phyloP scores from a whole-genome alignment of 331 rosid species.

The Saraca asoca region DNA sequence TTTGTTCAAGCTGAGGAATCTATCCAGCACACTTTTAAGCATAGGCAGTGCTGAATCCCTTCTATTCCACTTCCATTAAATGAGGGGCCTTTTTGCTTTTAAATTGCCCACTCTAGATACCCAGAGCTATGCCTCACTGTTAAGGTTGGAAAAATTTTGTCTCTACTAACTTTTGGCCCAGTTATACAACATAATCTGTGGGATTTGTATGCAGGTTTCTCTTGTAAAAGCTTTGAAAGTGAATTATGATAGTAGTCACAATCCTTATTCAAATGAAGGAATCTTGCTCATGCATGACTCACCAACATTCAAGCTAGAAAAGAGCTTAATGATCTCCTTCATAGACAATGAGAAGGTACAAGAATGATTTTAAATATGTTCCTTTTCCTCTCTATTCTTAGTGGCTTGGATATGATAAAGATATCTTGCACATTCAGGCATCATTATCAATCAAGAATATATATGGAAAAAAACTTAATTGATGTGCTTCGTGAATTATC shows the following conservation, averaged over 20 bases:
- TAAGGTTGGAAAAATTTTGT: slow-evolving; percentile 38
- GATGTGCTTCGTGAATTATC: no score
- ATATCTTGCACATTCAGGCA: no score
- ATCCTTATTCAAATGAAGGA: slow-evolving; percentile 7
- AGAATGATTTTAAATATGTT: slow-evolving; percentile 10
- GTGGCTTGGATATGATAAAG: no score
- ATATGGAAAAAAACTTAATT: no score
- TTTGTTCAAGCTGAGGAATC: slow-evolving; percentile 31
- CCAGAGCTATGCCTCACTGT: slow-evolving; percentile 37
- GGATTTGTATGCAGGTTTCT: slow-evolving; percentile 40
- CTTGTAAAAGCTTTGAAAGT: slow-evolving; percentile 16
- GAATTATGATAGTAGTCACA: slow-evolving; percentile 23
- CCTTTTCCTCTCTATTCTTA: background rate
- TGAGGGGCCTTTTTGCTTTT: slow-evolving; percentile 42
- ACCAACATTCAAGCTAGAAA: slow-evolving; percentile 30
- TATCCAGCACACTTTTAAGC: slow-evolving; percentile 47
- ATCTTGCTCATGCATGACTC: slow-evolving; percentile 27
- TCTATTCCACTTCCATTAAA: slow-evolving; percentile 40
- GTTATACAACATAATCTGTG: slow-evolving; percentile 18
- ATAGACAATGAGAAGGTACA: slow-evolving; percentile 38
- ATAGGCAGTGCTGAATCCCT: slow-evolving; percentile 48
- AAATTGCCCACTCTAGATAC: slow-evolving; percentile 49
- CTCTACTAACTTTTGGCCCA: background rate
- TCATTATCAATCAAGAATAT: no score
- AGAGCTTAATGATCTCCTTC: slow-evolving; percentile 6